Percentiles rank a stretch among this genome's conserved stretches.
These are phyloP conservation scores for Suhomyces atakaporum DNA, from an alignment of 1,139 yeast genomes.

Conservation along the genomic window DNA sequence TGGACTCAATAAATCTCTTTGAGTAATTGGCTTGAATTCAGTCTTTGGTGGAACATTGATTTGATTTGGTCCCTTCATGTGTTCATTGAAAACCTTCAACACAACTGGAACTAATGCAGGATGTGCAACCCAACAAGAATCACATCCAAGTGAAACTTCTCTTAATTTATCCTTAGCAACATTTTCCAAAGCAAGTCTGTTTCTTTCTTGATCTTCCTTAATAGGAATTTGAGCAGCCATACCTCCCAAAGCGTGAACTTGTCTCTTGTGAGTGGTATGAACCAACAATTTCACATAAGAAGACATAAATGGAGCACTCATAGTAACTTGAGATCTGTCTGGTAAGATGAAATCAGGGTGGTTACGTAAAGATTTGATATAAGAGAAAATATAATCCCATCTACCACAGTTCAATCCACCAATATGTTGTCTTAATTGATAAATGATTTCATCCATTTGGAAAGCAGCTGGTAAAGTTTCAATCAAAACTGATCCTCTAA, in stretches of 20 bases:
- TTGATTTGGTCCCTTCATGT: conserved; percentile 86
- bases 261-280: conserved; percentile 31
- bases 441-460: conserved; percentile 35
- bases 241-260: conserved; percentile 35
- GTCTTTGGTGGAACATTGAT: conserved; percentile 59
- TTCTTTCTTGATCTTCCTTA: conserved; percentile 27
- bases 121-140: conserved; percentile 84
- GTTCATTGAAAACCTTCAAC: conserved; percentile 72
- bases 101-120: conserved; percentile 78
- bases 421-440: conserved; percentile 30
- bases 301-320: conserved; percentile 31
- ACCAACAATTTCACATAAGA: conserved; percentile 30
- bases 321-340: conserved; percentile 29
- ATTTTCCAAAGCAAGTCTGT: conserved; percentile 28
- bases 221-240: conserved; percentile 37
- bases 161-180: conserved; percentile 40
- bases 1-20: conserved; percentile 71
- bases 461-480: conserved; percentile 35
- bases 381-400: conserved; percentile 34
- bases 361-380: conserved; percentile 29
- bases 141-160: conserved; percentile 76
- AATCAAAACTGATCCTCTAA: conserved; percentile 33
- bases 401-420: conserved; percentile 35
- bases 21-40: conserved; percentile 54
- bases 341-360: conserved; percentile 28